A percentile compares a stretch with the other conserved stretches of the same genome.
Conservation (phyloP, 2,329 filamentous ascomycete species). For the Botrytis sinoallii region DNA sequence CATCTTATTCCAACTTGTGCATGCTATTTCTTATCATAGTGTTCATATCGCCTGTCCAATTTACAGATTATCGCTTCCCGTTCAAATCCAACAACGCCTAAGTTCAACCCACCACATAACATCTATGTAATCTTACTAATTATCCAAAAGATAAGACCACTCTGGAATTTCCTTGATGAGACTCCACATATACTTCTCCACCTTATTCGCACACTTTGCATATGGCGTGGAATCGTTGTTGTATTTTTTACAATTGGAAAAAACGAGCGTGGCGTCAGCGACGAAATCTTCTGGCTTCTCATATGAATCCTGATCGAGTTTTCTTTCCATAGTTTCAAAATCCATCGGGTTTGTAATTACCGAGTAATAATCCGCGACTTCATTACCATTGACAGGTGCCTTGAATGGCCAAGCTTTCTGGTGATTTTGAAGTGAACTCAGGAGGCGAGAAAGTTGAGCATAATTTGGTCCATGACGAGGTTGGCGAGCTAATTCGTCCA, state of each 20-base stretch:
- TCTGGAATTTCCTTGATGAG: constrained; percentile 89
- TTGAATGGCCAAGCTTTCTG: constrained; percentile 92
- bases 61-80: background rate
- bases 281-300: constrained; percentile 89
- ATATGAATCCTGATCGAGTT: constrained; percentile 92
- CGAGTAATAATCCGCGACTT: constrained; percentile 98
- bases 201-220: constrained; percentile 88
- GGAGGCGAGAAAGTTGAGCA: constrained; percentile 85
- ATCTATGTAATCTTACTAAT: background rate
- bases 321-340: constrained; percentile 89
- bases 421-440: constrained; percentile 95
- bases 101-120: background rate
- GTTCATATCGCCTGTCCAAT: background rate
- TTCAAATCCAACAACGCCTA: background rate
- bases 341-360: constrained; percentile 99
- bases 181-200: constrained; percentile 93
- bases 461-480: constrained; percentile 96
- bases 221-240: constrained; percentile 96
- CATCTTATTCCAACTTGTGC: no score
- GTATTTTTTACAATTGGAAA: constrained; percentile 92
- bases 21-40: background rate
- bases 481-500: constrained; percentile 94
- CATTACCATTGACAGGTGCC: constrained; percentile 88
- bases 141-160: constrained; percentile 61
- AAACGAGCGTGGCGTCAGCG: constrained; percentile 82